Conservation (phyloP, 352 stramenopile genomes). For the Globisporangium orthogonon region DNA sequence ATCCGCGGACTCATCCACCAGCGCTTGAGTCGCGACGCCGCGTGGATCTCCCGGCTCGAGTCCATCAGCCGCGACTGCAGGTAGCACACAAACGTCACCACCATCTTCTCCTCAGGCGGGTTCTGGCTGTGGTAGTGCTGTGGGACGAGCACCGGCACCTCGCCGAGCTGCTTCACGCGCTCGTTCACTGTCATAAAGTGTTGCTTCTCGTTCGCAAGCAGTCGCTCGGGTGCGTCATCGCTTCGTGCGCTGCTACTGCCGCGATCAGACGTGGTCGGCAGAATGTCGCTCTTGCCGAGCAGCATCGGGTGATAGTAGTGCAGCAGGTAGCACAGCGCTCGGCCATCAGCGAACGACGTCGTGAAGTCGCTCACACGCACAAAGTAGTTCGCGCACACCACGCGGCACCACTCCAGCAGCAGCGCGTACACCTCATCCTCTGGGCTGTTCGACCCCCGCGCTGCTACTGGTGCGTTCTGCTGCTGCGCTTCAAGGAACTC, state of each 20-base stretch:
- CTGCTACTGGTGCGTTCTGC: conserved; percentile 17
- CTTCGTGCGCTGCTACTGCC: not conserved
- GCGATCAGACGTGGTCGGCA: conserved; percentile 34
- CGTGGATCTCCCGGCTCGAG: conserved; percentile 91
- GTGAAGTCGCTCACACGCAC: conserved; percentile 88
- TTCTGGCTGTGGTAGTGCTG: conserved; percentile 86
- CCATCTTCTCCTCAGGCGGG: conserved; percentile 90
- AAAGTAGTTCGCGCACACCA: conserved; percentile 89
- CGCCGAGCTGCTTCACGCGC: conserved; percentile 87
- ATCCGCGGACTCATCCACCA: conserved; percentile 65
- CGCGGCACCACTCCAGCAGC: conserved; percentile 90
- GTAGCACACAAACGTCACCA: conserved; percentile 93
- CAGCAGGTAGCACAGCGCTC: conserved; percentile 89
- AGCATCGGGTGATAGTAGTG: conserved; percentile 95
- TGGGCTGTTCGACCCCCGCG: conserved; percentile 17
- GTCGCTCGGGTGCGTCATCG: conserved; percentile 14
- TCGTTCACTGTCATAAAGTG: conserved; percentile 89
- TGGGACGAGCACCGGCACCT: conserved; percentile 88
- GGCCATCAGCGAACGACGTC: conserved; percentile 91
- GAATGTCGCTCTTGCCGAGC: conserved; percentile 60
- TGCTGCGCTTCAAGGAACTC: conserved; percentile 55
- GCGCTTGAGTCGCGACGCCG: conserved; percentile 81
- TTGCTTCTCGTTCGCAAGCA: conserved; percentile 62
- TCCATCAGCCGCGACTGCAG: conserved; percentile 92
- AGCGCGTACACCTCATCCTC: conserved; percentile 61